These are phyloP conservation scores for Closterium sp. DNA, from an alignment of 139 green algal species.

Conservation along the genomic window DNA sequence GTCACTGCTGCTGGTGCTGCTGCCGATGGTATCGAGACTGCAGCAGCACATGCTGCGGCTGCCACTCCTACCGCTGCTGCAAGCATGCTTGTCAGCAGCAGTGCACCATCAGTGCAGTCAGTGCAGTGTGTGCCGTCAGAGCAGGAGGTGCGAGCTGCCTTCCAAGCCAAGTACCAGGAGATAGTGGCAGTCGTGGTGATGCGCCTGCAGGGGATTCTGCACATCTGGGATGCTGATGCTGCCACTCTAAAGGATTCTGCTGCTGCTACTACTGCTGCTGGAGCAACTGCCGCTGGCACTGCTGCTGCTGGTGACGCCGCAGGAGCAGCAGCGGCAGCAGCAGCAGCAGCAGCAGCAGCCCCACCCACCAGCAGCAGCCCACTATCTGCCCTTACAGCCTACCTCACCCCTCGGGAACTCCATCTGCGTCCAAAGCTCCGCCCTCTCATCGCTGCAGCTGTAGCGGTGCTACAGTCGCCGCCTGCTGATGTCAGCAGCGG, in stretches of 20 bases:
- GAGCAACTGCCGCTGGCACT: neutral
- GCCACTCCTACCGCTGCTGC: neutral
- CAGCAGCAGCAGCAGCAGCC: neutral
- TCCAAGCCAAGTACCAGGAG: neutral
- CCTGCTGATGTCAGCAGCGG: neutral
- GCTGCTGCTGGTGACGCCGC: neutral
- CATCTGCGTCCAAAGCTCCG: neutral
- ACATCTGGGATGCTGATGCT: neutral
- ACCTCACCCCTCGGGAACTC: neutral
- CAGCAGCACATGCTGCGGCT: neutral
- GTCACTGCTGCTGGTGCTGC: neutral
- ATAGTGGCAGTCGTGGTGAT: neutral
- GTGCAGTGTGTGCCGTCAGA: neutral
- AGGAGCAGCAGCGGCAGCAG: neutral
- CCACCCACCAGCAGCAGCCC: neutral
- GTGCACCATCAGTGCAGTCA: neutral
- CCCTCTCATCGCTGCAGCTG: neutral
- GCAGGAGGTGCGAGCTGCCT: neutral
- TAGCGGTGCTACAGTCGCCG: neutral
- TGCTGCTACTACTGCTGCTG: neutral
- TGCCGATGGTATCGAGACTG: too few relatives aligned
- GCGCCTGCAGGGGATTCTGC: neutral
- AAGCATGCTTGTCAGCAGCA: neutral
- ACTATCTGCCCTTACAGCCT: neutral
- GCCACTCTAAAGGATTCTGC: too few relatives aligned